Evolutionary conservation across 169 alveolate genomes (phyloP), one percentile per base, ranked within the genome.

Genomic region (Cryptosporidium xiaoi): DNA sequence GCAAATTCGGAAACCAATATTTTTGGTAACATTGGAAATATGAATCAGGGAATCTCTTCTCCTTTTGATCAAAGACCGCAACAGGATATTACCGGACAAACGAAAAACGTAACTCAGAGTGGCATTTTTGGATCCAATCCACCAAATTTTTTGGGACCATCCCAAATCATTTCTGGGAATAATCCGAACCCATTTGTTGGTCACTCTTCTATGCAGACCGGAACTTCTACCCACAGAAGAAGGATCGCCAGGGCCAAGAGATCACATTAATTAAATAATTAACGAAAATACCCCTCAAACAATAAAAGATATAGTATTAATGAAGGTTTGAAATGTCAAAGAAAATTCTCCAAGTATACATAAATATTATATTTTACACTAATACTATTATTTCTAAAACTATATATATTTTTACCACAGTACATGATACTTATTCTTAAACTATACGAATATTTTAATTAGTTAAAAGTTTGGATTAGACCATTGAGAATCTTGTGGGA

Each of bases 171-270:
- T 5, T 48, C 67, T 18, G 51, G 58, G 1, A 77, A 48, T 31
- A 31, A 24, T 34, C 27, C 56, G 34, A 77, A 77, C 46, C 87
- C 87, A 13, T 77, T 77, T 77, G 71, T 77, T 40, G 71, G 87
- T n/a, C 71, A 77, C 51, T 24, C 87, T 10, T 77, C 87, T 1
- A 77, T 58, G 31, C 64, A 68, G 10, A 46, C 31, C 8, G 71
- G 87, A 8, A 48, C 64, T 6, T 48, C 87, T 40, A 51, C 84
- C 51, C 87, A 77, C 24, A 77, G 87, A 40, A 56, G 87, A 60
- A 56, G 87, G 10, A 77, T 77, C 40, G 87, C 87, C 16, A 77
- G 87, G 51, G 87, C 87, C 16, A 77, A 77, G 50, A 77, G 87
- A 46, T 77, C 87, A 40, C 87, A 77, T 27, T 77, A 29, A 62